phyloP scores from a whole-genome alignment of 140 eudicot genomes.

The Flaveria floridana region DNA sequence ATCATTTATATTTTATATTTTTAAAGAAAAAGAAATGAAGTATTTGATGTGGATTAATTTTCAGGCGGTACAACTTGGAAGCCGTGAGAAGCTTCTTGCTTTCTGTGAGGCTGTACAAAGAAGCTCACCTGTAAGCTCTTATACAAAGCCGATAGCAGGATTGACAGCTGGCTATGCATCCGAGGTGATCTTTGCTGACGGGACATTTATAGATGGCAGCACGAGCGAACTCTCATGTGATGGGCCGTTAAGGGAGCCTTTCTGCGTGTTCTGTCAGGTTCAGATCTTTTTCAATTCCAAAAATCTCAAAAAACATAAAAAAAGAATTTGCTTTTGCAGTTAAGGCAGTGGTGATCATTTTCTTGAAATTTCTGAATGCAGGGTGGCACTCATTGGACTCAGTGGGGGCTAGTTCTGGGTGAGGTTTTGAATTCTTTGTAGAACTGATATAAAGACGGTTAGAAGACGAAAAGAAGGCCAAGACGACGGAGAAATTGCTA shows the following conservation, averaged over 20 bases:
- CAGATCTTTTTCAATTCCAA: background rate
- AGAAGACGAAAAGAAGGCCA: too few species aligned
- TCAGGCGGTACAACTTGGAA: conserved; percentile 93
- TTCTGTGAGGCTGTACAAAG: conserved; percentile 98
- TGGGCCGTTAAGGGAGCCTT: conserved; percentile 94
- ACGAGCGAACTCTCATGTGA: conserved; percentile 98
- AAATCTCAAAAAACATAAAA: background rate
- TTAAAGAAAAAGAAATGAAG: background rate
- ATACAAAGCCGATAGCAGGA: conserved; percentile 82
- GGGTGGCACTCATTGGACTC: conserved; percentile 99
- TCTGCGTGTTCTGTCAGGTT: conserved; percentile 85
- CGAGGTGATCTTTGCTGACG: conserved; percentile 98
- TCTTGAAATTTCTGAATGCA: conserved; percentile 34
- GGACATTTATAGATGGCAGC: conserved; percentile 95
- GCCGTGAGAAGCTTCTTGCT: conserved; percentile 78
- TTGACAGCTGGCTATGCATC: conserved; percentile 96
- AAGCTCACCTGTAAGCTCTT: conserved; percentile 92
- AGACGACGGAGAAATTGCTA: too few species aligned
- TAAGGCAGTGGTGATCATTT: background rate
- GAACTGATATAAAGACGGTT: background rate
- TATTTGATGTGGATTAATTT: conserved; percentile 4
- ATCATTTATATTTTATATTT: background rate
- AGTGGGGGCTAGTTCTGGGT: conserved; percentile 92
- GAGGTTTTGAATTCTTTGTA: conserved; percentile 67
- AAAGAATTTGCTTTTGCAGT: background rate